Percentiles rank a stretch among this genome's conserved stretches.
Conservation (phyloP, 352 stramenopile species). For the Globisporangium alternatum region DNA sequence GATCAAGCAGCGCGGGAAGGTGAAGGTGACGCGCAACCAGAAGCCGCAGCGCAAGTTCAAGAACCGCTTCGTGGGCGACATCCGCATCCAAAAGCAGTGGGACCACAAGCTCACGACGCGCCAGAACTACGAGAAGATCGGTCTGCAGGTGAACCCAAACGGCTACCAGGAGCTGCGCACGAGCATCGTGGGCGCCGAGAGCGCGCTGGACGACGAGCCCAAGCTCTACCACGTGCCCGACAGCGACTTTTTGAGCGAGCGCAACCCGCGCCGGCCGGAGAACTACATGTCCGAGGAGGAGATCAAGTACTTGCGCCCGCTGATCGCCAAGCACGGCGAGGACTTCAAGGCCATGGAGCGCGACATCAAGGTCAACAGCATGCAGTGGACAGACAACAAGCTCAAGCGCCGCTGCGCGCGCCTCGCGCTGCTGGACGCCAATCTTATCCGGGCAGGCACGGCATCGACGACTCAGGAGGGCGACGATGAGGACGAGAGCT, state of each 20-base stretch:
- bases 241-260: constrained; percentile 73
- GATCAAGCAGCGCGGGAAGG: constrained; percentile 70
- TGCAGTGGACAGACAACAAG: constrained; percentile 81
- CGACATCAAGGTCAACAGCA: constrained; percentile 84
- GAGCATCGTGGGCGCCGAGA: constrained; percentile 44
- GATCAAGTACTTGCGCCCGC: constrained; percentile 67
- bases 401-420: constrained; percentile 68
- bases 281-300: constrained; percentile 84
- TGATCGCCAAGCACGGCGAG: constrained; percentile 70
- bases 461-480: constrained; percentile 9
- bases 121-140: constrained; percentile 81
- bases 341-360: constrained; percentile 75
- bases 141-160: constrained; percentile 69
- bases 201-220: constrained; percentile 56
- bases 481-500: constrained; percentile 17
- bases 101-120: constrained; percentile 74
- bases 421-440: constrained; percentile 71
- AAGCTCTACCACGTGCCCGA: constrained; percentile 72
- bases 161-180: constrained; percentile 41
- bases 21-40: constrained; percentile 59
- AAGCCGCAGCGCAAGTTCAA: constrained; percentile 79
- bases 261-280: constrained; percentile 60
- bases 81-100: constrained; percentile 69
- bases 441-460: constrained; percentile 46
- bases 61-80: constrained; percentile 68